phyloP scores from a whole-genome alignment of 148 eudicot genomes.

The Pouteria glomerata region DNA sequence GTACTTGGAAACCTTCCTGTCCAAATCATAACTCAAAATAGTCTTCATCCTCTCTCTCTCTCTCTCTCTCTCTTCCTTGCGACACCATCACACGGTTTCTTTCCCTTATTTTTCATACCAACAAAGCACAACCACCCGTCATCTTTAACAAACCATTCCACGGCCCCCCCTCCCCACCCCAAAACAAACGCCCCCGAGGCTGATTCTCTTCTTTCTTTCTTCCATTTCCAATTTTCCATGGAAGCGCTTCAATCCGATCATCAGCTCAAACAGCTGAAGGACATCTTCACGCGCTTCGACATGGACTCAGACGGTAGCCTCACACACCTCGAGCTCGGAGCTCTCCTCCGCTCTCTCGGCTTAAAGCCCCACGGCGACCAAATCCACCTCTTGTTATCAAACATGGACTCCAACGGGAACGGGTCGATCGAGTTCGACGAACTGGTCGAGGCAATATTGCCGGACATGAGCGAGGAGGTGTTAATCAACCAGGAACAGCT shows the following conservation, averaged over 20 bases:
- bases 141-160: no score
- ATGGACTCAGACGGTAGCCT: constrained; percentile 50
- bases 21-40: no score
- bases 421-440: constrained; percentile 45
- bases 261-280: constrained; percentile 33
- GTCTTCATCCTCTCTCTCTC: no score
- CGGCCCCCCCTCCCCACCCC: no score
- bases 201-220: no score
- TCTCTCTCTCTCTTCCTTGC: no score
- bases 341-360: constrained; percentile 46
- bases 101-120: no score
- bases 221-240: no score
- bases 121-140: no score
- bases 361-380: constrained; percentile 42
- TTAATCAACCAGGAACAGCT: constrained; percentile 44
- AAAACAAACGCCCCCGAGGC: no score
- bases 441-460: constrained; percentile 30
- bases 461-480: constrained; percentile 31
- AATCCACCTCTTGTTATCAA: constrained; percentile 23
- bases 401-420: constrained; percentile 45
- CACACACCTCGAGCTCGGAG: constrained; percentile 51
- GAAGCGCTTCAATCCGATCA: constrained; percentile 24
- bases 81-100: no score
- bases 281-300: constrained; percentile 47
- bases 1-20: no score